Percentiles rank a stretch among this genome's conserved stretches.
These are phyloP conservation scores for Atalantia buxifolia DNA, from an alignment of 345 rosid species.

Conservation along the genomic window DNA sequence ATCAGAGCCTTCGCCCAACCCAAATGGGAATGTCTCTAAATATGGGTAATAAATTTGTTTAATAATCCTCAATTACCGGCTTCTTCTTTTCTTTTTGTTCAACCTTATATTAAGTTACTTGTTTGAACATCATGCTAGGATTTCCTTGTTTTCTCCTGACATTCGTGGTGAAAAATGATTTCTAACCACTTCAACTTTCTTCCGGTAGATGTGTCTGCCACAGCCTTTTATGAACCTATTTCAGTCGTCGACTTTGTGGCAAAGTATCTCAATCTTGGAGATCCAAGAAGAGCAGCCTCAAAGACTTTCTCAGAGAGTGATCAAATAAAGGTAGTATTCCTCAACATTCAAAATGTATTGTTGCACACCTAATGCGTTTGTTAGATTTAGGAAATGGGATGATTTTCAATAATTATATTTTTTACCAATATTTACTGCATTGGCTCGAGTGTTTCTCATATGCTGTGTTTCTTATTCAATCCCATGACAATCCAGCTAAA, in stretches of 20 bases:
- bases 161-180: not conserved
- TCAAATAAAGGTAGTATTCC: not conserved
- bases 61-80: not conserved
- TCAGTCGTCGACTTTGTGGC: slow-evolving; percentile 8
- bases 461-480: not conserved
- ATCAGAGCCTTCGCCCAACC: slow-evolving; percentile 62
- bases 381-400: not conserved
- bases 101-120: not conserved
- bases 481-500: slow-evolving; percentile 35
- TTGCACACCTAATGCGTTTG: not conserved
- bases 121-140: not conserved
- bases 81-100: not conserved
- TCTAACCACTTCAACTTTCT: not conserved
- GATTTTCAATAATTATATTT: not conserved
- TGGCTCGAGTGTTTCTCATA: not conserved
- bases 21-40: slow-evolving; percentile 65
- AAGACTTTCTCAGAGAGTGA: not conserved
- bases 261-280: not conserved
- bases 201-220: slow-evolving; percentile 10
- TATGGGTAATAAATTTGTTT: slow-evolving; percentile 29
- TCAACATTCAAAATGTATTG: not conserved
- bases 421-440: not conserved
- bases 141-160: not conserved
- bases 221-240: slow-evolving; percentile 12
- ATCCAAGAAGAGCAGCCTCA: slow-evolving; percentile 1